Evolutionary conservation across 139 green algal genomes (phyloP).

Genomic region (Asterochloris sp.): DNA sequence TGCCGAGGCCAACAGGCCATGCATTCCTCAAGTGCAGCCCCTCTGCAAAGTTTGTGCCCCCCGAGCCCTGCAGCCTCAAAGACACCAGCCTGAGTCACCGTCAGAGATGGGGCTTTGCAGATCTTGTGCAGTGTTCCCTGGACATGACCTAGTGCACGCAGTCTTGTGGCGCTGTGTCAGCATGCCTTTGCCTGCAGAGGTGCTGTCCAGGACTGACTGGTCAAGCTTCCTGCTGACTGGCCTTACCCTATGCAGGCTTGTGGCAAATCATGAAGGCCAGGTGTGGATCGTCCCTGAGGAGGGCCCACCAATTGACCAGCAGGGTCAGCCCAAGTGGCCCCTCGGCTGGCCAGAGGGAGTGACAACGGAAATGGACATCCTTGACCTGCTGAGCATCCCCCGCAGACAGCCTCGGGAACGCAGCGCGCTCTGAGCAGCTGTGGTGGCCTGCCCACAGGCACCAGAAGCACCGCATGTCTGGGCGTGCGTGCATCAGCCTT

Average conservation of each 20-base stretch:
- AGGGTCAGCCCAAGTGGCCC: constrained; percentile 24
- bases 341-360: constrained; percentile 31
- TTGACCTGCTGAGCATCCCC: constrained; percentile 41
- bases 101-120: not conserved
- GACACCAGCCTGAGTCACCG: not conserved
- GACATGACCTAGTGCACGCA: not conserved
- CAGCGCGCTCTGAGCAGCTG: constrained; percentile 21
- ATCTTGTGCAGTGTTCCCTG: not conserved
- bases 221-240: not conserved
- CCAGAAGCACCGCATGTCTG: too few relatives aligned
- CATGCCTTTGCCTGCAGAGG: not conserved
- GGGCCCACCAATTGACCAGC: constrained; percentile 18
- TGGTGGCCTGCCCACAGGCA: not conserved
- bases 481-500: too few relatives aligned
- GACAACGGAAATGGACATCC: constrained; percentile 34
- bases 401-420: constrained; percentile 28
- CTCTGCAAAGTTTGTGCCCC: not conserved
- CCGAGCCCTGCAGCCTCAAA: not conserved
- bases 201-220: not conserved
- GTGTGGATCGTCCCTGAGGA: constrained; percentile 27
- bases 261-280: constrained; percentile 7
- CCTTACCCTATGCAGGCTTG: constrained; percentile 24
- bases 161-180: not conserved
- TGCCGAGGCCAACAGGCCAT: not conserved
- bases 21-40: not conserved